Evolutionary conservation across 2,329 filamentous ascomycete species (phyloP), one percentile per base, ranked within the genome.

Genomic region (Dactylella cylindrospora): DNA sequence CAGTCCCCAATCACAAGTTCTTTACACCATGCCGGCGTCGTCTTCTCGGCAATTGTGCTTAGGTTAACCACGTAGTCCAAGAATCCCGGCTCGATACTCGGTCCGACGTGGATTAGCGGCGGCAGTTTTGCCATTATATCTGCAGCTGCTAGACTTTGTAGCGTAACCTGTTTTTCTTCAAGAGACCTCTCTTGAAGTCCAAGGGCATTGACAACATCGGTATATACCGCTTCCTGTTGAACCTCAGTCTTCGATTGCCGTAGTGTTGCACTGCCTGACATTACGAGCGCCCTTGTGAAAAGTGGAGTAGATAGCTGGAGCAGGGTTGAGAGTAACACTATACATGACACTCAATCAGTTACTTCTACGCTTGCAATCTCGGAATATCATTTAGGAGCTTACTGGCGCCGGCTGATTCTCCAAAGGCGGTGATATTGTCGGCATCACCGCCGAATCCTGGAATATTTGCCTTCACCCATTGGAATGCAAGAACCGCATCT

Each of bases 401-500:
- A 60, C 54, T 60, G 13, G 54, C 54, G 19, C 54, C 54, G 2
- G 54, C 54, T 3, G 54, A 60, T 35, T 60, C 46, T 2, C 54
- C 54, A 25, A 60, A 60, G 1, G 46, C 54, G 5, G 54, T 60
- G 6, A 60, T 46, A 23, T 60, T 52, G 2, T 23, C 36, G 8
- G 31, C 31, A 22, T 51, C 40, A 5, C 54, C 54, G 6, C 54
- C 54, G 19, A 60, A 60, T 5, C 54, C 54, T 15, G 19, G 28
- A 10, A 60, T 60, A 36, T 60, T 39, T 12, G 9, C 26, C 17
- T 70, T 72, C 0, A 79, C 71, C 78, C 78, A 80, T 23, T 78
- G 75, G 5, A 79, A 71, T 0, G 76, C 78, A 22, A 74, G 73
- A 52, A 77, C 75, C 64, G 78, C 76, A 65, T 80, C 78, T 3